These are phyloP conservation scores for Mucuna pruriens DNA, from an alignment of 306 rosid genomes.

Conservation along the genomic window DNA sequence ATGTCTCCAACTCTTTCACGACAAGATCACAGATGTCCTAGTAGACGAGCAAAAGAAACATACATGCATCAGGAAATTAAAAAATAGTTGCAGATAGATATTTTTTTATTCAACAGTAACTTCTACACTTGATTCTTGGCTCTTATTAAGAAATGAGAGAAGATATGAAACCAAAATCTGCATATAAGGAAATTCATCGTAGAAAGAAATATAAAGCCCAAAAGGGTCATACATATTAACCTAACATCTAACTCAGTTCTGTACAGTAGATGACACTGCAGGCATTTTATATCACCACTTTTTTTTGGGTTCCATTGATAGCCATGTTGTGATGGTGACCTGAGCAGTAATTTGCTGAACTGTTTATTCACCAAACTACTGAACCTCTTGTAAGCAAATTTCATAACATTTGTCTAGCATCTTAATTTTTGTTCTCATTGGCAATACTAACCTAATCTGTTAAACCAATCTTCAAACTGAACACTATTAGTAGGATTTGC, in stretches of 20 bases:
- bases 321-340: constrained; percentile 23
- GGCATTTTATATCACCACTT: constrained; percentile 2
- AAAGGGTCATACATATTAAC: constrained; percentile 7
- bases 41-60: constrained; percentile 33
- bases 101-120: constrained; percentile 26
- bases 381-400: constrained; percentile 14
- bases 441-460: constrained; percentile 2
- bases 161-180: neutral
- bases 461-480: constrained; percentile 11
- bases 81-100: constrained; percentile 22
- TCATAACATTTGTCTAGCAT: constrained; percentile 4
- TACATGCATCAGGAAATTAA: constrained; percentile 40
- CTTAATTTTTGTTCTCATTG: constrained; percentile 1
- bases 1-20: constrained; percentile 85
- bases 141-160: neutral
- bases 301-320: neutral
- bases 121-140: neutral
- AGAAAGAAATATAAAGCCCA: neutral
- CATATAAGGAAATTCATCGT: neutral
- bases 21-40: constrained; percentile 74
- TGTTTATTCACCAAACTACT: constrained; percentile 3
- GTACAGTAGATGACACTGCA: constrained; percentile 10
- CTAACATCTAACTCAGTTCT: constrained; percentile 21
- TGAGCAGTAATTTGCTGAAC: neutral
- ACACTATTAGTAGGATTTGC: constrained; percentile 19